Evolutionary conservation across 805 yeast genomes (phyloP), one percentile per base, ranked within the genome.

Genomic region (Schizosaccharomyces octosporus): DNA sequence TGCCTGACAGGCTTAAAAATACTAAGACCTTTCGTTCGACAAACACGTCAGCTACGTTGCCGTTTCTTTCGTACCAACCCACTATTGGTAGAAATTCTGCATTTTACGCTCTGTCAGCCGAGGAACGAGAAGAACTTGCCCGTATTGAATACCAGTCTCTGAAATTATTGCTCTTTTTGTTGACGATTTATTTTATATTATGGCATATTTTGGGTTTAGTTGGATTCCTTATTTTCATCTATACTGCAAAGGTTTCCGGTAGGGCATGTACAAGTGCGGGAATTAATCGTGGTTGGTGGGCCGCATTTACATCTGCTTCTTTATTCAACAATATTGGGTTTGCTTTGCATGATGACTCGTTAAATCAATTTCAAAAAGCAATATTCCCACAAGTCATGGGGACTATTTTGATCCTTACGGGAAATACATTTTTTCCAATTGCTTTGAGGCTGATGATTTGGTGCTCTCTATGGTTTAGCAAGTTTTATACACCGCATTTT

Each of bases 91-190:
- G 97, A 70, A 93, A 93, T 71, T 90, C 97, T 0, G 57, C 89
- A 0, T 93, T 93, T 74, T 84, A 87, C 1, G 85, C 84, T n/a
- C 71, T 93, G 54, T 80, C 86, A 2, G 86, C 81, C 43, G 82
- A 78, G 31, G 97, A 93, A 70, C 87, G 87, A 67, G 94, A 85
- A 63, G 99, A 93, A 70, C 73, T 93, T 48, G 99, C 98, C 43
- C 98, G 98, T 59, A 95, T 93, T 17, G 99, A 93, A 69, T 93
- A 93, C 69, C 78, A 97, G 57, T 87, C 99, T 0, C 78, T 86
- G 62, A 87, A 87, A 67, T 73, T 88, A 9, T 72, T 93, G 62
- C 80, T 84, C 63, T 78, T 79, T 64, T 78, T 90, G 55, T 11
- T 51, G 11, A 13, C 27, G 0, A 63, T 70, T 5, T 93, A 86